Percentiles rank a stretch among this genome's conserved stretches.
phyloP scores from a whole-genome alignment of 116 monocot genomes.

The Dioscorea cayenensis region DNA sequence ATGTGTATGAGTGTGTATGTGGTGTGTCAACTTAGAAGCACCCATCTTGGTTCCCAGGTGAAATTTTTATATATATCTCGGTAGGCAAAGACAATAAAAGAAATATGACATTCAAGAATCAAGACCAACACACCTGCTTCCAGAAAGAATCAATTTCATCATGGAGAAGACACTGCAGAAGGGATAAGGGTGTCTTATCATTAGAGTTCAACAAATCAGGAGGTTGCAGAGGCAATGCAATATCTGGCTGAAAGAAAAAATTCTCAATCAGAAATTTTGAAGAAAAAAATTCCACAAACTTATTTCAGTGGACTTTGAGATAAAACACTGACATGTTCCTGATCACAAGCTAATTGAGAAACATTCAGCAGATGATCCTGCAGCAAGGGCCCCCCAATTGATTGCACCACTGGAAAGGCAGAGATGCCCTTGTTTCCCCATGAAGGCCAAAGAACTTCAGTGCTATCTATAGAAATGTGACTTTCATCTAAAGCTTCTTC shows the following conservation, averaged over 20 bases:
- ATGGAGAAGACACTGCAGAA: slow-evolving; percentile 74
- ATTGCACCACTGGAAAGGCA: slow-evolving; percentile 42
- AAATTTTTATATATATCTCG: background rate
- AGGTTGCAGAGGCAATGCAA: slow-evolving; percentile 82
- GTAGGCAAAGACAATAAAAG: no score
- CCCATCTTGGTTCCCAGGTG: background rate
- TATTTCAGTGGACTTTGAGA: background rate
- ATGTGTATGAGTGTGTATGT: background rate
- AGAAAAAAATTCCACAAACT: background rate
- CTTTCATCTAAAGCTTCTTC: slow-evolving; percentile 55
- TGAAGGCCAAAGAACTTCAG: slow-evolving; percentile 90
- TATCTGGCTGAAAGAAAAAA: slow-evolving; percentile 77
- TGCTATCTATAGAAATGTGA: slow-evolving; percentile 57
- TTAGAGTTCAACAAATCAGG: slow-evolving; percentile 45
- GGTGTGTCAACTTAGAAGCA: background rate
- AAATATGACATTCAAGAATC: background rate
- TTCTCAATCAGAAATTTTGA: slow-evolving; percentile 6
- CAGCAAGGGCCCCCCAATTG: slow-evolving; percentile 57
- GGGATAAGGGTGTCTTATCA: slow-evolving; percentile 41
- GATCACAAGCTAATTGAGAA: slow-evolving; percentile 70
- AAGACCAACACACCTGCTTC: slow-evolving; percentile 62
- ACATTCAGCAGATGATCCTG: slow-evolving; percentile 72
- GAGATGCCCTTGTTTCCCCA: slow-evolving; percentile 58
- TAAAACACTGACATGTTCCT: slow-evolving; percentile 73
- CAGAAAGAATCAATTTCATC: slow-evolving; percentile 93